Base-by-base conservation (phyloP, 495 filamentous ascomycete genomes). In the Poronia punctata region DNA sequence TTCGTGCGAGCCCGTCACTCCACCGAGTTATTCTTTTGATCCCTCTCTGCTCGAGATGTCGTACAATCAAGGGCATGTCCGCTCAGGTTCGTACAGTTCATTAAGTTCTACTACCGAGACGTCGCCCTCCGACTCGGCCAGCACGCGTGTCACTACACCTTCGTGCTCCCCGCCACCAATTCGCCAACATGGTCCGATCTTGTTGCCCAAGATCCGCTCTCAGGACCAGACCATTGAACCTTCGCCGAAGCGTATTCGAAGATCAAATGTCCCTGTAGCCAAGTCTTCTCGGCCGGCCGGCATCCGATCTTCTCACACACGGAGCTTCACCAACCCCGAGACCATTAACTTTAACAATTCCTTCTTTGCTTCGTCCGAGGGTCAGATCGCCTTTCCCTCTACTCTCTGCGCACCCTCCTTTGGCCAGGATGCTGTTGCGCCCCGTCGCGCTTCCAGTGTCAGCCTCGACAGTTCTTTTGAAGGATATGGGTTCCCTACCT, bases 191-290 rank as follows among this genome's bases (percentile, higher is more conserved):
- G 88, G 86, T 9, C 86, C 87, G 23, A 67, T 84, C 19, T 73
- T 96, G 37, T 71, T 96, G 19, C 89, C 89, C 43, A 89, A 85
- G 70, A 86, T 94, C 63, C 76, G 88, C 33, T 76, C 76, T 44
- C 86, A 93, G 60, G 88, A 94, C 65, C 82, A 89, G 65, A 69
- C 79, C 37, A 74, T 88, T 43, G 56, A 52, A 25, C 59, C 62
- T 18, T 51, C 62, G 16, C 50, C 61, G 22, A 69, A 70, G 58
- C 64, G 67, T 36, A 51, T 56, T 28, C 60, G 57, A 48, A 65
- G 57, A 25, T 60, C 58, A 11, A 50, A 64, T 19, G 40, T 50
- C n/a, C 59, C 59, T 12, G 41, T 40, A 2, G 34, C 48, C 9
- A 52, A 46, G 38, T 34, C 50, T 11, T 43, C 46, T 25, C 57